These are phyloP conservation scores for Ganoderma lingzhi DNA, from an alignment of 1,284 basidiomycete genomes.

Conservation along the genomic window DNA sequence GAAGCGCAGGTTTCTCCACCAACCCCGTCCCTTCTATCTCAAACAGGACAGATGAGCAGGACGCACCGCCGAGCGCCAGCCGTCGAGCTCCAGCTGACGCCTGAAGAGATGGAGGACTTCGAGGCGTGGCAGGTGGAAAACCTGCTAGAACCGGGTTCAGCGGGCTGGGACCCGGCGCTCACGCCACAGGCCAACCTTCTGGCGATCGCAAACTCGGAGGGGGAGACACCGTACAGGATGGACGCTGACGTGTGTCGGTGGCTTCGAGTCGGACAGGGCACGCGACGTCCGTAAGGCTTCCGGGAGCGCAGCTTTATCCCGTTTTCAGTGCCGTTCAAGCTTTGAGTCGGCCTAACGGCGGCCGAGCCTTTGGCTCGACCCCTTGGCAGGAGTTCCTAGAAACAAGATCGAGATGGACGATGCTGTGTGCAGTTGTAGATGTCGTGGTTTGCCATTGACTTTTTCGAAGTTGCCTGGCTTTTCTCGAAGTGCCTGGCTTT, in stretches of 20 bases:
- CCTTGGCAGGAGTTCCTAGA: neutral
- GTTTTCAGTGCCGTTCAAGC: neutral
- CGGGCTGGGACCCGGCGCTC: constrained; percentile 1
- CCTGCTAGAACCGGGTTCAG: constrained; percentile 10
- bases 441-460: neutral
- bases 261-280: constrained; percentile 4
- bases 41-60: neutral
- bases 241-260: constrained; percentile 7
- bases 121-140: constrained; percentile 24
- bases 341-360: neutral
- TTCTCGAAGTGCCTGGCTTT: neutral
- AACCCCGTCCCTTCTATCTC: too few species aligned
- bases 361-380: neutral
- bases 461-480: neutral
- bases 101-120: constrained; percentile 1
- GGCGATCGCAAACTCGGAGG: neutral
- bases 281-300: neutral
- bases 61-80: neutral
- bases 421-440: neutral
- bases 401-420: neutral
- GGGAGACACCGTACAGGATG: constrained; percentile 1
- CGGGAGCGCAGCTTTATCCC: neutral
- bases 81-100: neutral
- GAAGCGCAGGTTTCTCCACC: neutral
- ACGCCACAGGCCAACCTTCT: neutral